Evolutionary conservation across 345 rosid genomes (phyloP).

Genomic region (Physaria fendleri): DNA sequence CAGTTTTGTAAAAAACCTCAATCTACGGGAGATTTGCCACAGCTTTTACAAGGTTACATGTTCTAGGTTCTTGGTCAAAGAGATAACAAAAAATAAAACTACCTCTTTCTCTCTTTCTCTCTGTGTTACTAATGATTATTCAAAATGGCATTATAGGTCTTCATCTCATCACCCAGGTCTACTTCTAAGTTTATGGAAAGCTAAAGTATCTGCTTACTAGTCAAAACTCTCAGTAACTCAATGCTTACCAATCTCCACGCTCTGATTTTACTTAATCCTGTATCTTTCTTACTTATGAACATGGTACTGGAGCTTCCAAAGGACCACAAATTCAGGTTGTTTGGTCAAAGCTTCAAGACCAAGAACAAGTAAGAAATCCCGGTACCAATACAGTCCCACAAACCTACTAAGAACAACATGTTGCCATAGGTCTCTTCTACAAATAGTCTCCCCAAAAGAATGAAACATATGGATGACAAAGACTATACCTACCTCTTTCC

Average conservation of each 20-base stretch:
- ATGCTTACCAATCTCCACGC: not conserved
- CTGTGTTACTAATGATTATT: no score
- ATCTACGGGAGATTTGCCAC: no score
- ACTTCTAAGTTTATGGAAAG: conserved; percentile 60
- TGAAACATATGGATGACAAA: not conserved
- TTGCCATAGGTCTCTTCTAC: not conserved
- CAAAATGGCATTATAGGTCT: no score
- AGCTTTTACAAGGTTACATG: no score
- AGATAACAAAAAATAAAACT: no score
- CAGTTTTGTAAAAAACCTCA: no score
- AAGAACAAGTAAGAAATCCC: not conserved
- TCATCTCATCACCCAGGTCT: conserved; percentile 43
- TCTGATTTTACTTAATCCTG: not conserved
- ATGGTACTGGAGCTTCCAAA: conserved; percentile 67
- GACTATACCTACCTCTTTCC: not conserved
- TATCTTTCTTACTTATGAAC: not conserved
- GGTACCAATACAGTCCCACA: not conserved
- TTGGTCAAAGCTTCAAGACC: not conserved
- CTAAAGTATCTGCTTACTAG: conserved; percentile 37
- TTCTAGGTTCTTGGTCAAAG: no score
- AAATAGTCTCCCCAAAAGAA: not conserved
- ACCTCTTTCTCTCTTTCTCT: no score
- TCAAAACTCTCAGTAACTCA: not conserved
- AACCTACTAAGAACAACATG: not conserved
- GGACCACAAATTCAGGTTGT: not conserved